phyloP scores from a whole-genome alignment of 139 green algal genomes.

The Coccomyxa sp. region DNA sequence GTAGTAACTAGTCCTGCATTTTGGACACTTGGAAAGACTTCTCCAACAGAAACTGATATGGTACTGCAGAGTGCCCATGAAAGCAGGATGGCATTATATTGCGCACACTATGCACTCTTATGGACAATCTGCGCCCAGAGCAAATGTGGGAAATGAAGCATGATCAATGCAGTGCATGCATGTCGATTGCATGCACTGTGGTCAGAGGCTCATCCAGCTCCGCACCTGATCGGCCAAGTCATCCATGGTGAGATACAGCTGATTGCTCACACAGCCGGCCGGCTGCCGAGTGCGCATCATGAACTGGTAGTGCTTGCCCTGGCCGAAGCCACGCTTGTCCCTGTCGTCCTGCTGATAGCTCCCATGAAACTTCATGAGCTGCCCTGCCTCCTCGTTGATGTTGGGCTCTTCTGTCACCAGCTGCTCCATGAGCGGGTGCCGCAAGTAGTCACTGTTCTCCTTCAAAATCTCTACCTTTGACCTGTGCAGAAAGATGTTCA shows the following conservation, averaged over 20 bases:
- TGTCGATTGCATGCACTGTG: no score
- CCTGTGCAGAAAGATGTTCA: neutral
- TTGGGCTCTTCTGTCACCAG: constrained; percentile 74
- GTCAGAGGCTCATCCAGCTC: no score
- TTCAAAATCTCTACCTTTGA: constrained; percentile 94
- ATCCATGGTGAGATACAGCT: constrained; percentile 98
- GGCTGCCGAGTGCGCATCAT: constrained; percentile 99
- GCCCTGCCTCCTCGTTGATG: constrained; percentile 85
- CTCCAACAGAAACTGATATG: no score
- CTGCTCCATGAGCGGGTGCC: constrained; percentile 96
- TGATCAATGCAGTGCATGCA: no score
- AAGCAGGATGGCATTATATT: no score
- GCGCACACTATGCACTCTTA: no score
- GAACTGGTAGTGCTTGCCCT: constrained; percentile 97
- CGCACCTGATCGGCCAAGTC: constrained; percentile 90
- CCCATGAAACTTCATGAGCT: constrained; percentile 99
- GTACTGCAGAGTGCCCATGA: no score
- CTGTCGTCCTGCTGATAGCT: constrained; percentile 96
- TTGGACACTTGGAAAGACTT: no score
- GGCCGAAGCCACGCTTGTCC: constrained; percentile 87
- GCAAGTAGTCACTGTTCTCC: constrained; percentile 92
- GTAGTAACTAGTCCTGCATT: no score
- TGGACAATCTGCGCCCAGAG: no score
- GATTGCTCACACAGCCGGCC: constrained; percentile 82
- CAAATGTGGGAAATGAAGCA: no score